phyloP scores from a whole-genome alignment of 257 asterid genomes.

The Lantana camara region DNA sequence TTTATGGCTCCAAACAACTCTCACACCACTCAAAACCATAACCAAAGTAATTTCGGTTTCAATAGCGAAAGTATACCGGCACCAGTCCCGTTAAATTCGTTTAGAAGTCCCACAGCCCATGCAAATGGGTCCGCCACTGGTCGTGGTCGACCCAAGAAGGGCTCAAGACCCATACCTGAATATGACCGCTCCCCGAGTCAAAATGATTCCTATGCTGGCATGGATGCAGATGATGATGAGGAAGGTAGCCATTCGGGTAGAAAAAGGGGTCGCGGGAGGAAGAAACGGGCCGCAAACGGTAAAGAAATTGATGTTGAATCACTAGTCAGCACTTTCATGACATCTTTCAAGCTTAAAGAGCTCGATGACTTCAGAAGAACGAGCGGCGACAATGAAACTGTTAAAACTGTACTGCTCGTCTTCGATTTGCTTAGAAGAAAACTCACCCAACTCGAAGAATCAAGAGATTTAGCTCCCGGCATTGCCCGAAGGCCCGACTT shows the following conservation, averaged over 20 bases:
- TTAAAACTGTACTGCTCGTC: constrained; percentile 50
- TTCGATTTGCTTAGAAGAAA: constrained; percentile 70
- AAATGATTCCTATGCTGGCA: constrained; percentile 34
- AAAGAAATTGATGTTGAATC: constrained; percentile 54
- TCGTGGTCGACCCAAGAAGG: constrained; percentile 46
- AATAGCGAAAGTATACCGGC: constrained; percentile 54
- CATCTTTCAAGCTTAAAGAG: constrained; percentile 53
- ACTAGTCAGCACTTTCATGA: constrained; percentile 41
- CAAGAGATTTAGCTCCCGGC: constrained; percentile 49
- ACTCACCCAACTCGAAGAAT: constrained; percentile 71
- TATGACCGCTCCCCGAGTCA: constrained; percentile 50
- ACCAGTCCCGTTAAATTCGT: constrained; percentile 81
- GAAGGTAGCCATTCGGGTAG: constrained; percentile 45
- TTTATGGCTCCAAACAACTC: constrained; percentile 49
- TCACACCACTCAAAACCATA: constrained; percentile 39
- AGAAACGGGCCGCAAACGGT: constrained; percentile 26
- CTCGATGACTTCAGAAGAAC: constrained; percentile 57
- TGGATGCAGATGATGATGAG: constrained; percentile 36
- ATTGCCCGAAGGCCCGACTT: constrained; percentile 74
- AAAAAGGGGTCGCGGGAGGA: constrained; percentile 45
- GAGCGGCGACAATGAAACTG: constrained; percentile 65
- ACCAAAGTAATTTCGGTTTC: constrained; percentile 37
- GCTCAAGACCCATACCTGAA: constrained; percentile 36
- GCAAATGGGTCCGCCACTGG: constrained; percentile 61
- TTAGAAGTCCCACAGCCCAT: constrained; percentile 55